These are phyloP conservation scores for Leavenworthia alabamica DNA, from an alignment of 345 rosid species.

Conservation along the genomic window DNA sequence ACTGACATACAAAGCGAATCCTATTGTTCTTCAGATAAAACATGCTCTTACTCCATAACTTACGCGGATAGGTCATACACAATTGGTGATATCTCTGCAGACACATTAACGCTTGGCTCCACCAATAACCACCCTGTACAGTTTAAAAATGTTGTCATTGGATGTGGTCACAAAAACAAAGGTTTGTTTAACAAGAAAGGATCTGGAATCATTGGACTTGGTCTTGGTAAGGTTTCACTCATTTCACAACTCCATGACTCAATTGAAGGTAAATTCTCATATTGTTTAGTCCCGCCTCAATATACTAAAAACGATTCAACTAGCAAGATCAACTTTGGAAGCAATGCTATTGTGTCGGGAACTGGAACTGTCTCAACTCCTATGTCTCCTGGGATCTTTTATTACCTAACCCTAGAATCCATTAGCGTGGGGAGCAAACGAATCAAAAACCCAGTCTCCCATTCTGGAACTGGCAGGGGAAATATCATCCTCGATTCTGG, in stretches of 20 bases:
- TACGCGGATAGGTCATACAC: slow-evolving; percentile 11
- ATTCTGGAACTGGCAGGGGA: slow-evolving; percentile 15
- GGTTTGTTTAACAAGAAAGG: background rate
- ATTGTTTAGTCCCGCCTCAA: slow-evolving; percentile 15
- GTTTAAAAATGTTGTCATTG: background rate
- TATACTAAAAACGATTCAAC: background rate
- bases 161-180: slow-evolving; percentile 9
- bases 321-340: slow-evolving; percentile 12
- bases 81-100: background rate
- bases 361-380: background rate
- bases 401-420: slow-evolving; percentile 15
- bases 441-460: background rate
- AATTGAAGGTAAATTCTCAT: slow-evolving; percentile 15
- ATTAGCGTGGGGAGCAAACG: background rate
- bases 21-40: background rate
- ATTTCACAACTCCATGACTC: slow-evolving; percentile 6
- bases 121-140: slow-evolving; percentile 2
- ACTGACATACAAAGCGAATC: background rate
- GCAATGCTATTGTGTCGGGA: background rate
- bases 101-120: slow-evolving; percentile 9
- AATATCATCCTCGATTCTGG: slow-evolving; percentile 57
- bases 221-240: slow-evolving; percentile 14
- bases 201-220: slow-evolving; percentile 17
- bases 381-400: background rate
- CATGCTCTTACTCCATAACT: background rate